Evolutionary conservation across 2,329 filamentous ascomycete genomes (phyloP).

Genomic region (Ophiostoma australiae): DNA sequence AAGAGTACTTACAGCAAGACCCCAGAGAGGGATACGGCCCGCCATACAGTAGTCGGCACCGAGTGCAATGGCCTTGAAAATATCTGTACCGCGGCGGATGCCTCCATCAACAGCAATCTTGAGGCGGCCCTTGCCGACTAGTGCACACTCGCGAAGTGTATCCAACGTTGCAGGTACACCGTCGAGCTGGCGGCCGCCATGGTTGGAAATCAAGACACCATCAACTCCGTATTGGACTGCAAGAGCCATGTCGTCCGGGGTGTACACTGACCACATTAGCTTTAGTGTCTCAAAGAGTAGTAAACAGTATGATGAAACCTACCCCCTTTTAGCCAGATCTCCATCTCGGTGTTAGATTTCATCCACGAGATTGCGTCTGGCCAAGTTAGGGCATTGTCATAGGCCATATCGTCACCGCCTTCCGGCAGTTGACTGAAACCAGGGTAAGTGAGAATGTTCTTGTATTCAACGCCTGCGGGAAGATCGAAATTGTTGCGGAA

Average conservation of each 20-base stretch:
- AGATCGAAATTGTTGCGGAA: constrained; percentile 18
- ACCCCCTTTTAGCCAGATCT: constrained; percentile 33
- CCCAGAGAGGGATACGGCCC: constrained; percentile 47
- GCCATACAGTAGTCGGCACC: constrained; percentile 47
- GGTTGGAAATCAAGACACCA: constrained; percentile 42
- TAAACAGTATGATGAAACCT: not conserved
- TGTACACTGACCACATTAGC: constrained; percentile 33
- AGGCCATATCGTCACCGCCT: constrained; percentile 2
- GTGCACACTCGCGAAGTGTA: constrained; percentile 41
- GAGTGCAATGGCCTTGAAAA: constrained; percentile 51
- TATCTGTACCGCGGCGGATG: constrained; percentile 45
- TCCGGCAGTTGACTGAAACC: not conserved
- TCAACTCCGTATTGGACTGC: constrained; percentile 24
- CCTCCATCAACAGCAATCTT: constrained; percentile 46
- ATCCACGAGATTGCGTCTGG: constrained; percentile 20
- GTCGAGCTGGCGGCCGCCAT: constrained; percentile 46
- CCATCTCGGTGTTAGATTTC: constrained; percentile 14
- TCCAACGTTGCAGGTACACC: constrained; percentile 43
- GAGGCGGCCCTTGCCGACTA: constrained; percentile 43
- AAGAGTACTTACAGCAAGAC: constrained; percentile 32
- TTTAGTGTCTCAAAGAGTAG: not conserved
- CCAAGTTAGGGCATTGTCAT: constrained; percentile 17
- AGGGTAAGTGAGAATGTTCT: not conserved
- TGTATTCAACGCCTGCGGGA: not conserved
- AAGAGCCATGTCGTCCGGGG: constrained; percentile 23